A percentile compares a stretch with the other conserved stretches of the same genome.
phyloP scores from a whole-genome alignment of 1,139 yeast genomes.

The Blastobotrys buckinghamii region DNA sequence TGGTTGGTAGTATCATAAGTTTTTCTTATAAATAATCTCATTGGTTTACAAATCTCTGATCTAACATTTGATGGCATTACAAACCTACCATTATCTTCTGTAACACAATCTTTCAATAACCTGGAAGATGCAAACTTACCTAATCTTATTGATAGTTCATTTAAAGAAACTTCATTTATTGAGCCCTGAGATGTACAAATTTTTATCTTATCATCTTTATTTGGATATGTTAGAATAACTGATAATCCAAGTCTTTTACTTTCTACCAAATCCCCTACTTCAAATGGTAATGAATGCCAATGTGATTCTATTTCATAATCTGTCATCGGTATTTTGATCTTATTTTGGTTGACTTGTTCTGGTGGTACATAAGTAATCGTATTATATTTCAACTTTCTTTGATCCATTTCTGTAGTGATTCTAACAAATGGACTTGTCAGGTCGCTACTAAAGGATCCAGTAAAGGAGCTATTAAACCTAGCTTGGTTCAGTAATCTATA shows the following conservation, averaged over 20 bases:
- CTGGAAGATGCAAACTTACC: constrained; percentile 6
- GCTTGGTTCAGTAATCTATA: too few relatives aligned
- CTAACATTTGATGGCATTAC: constrained; percentile 6
- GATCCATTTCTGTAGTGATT: constrained; percentile 10
- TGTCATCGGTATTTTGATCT: not conserved
- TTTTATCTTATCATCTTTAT: constrained; percentile 1
- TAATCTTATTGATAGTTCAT: constrained; percentile 9
- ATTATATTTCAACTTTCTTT: constrained; percentile 4
- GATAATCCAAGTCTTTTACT: constrained; percentile 7
- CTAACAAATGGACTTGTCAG: not conserved
- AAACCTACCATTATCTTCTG: not conserved
- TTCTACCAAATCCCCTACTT: constrained; percentile 13
- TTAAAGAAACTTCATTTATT: not conserved
- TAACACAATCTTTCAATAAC: constrained; percentile 4
- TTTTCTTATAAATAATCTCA: constrained; percentile 7
- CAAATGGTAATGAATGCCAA: constrained; percentile 7
- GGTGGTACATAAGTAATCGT: not conserved
- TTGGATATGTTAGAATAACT: constrained; percentile 7
- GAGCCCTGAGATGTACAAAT: constrained; percentile 7
- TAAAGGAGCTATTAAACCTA: too few relatives aligned
- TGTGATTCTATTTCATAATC: not conserved
- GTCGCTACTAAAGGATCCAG: too few relatives aligned
- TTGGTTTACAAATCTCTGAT: constrained; percentile 4
- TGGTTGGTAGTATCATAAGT: not conserved
- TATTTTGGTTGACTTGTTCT: not conserved